These are phyloP conservation scores for Amauroascus verrucosus DNA, from an alignment of 2,329 filamentous ascomycete genomes.

Conservation along the genomic window DNA sequence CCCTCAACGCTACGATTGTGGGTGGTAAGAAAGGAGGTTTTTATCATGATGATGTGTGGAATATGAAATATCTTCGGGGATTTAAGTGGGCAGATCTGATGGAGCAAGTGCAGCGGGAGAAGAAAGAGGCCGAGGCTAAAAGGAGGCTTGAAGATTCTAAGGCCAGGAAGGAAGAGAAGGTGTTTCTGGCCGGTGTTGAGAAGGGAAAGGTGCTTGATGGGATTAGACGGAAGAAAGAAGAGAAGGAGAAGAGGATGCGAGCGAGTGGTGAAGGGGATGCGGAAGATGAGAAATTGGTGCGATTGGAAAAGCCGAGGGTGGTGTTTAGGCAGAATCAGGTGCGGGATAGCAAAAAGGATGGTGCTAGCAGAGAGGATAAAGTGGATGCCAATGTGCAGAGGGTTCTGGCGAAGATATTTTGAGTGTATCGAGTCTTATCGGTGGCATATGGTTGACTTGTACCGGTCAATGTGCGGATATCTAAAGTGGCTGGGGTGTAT, in stretches of 20 bases:
- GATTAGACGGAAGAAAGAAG: slow-evolving; percentile 37
- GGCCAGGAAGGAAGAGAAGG: slow-evolving; percentile 37
- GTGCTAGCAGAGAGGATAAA: slow-evolving; percentile 20
- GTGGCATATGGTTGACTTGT: neutral
- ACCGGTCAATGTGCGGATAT: neutral
- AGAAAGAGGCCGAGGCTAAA: slow-evolving; percentile 33
- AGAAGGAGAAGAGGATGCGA: slow-evolving; percentile 27
- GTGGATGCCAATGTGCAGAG: slow-evolving; percentile 32
- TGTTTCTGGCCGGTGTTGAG: slow-evolving; percentile 36
- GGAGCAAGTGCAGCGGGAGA: slow-evolving; percentile 37
- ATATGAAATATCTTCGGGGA: slow-evolving; percentile 37
- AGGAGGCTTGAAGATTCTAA: slow-evolving; percentile 34
- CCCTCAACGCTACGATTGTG: slow-evolving; percentile 36
- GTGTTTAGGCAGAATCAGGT: slow-evolving; percentile 38
- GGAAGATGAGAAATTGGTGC: slow-evolving; percentile 14
- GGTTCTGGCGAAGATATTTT: slow-evolving; percentile 40
- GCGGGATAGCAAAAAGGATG: slow-evolving; percentile 13
- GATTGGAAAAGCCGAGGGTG: slow-evolving; percentile 21
- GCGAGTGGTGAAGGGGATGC: slow-evolving; percentile 17
- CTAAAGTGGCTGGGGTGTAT: no score
- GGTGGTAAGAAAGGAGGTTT: slow-evolving; percentile 37
- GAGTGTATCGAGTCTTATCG: neutral
- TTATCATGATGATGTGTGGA: slow-evolving; percentile 40
- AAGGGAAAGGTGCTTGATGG: slow-evolving; percentile 33
- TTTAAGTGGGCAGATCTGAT: slow-evolving; percentile 38